Percentiles rank a stretch among this genome's conserved stretches.
Conservation (phyloP, 768 basidiomycete genomes). For the Auriculariales sp. region DNA sequence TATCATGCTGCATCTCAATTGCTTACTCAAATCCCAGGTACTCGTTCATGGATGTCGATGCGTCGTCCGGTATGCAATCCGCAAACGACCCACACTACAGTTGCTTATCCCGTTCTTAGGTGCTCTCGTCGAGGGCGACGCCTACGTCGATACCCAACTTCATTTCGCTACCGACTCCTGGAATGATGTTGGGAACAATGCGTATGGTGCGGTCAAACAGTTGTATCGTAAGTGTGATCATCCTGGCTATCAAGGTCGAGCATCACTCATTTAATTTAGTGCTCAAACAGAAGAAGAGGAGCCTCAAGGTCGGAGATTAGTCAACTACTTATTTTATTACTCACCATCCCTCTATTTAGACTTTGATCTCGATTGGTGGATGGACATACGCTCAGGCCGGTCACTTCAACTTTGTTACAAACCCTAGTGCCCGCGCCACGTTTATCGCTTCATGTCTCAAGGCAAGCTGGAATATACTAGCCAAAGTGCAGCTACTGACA, state of each 20-base stretch:
- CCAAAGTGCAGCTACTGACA: not conserved
- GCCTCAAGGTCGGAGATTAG: too few species aligned
- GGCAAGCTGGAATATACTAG: constrained; percentile 15
- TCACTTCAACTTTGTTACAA: constrained; percentile 52
- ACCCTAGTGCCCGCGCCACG: constrained; percentile 30
- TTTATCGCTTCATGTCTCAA: constrained; percentile 50
- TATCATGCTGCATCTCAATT: constrained; percentile 46
- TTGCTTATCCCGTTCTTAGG: not conserved
- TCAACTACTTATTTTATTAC: too few species aligned
- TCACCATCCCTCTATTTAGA: too few species aligned
- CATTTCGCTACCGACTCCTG: not conserved
- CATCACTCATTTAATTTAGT: constrained; percentile 12
- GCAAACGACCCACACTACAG: not conserved
- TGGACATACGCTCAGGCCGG: constrained; percentile 61
- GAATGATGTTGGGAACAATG: constrained; percentile 58
- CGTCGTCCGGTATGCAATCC: constrained; percentile 38
- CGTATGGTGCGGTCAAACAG: constrained; percentile 28
- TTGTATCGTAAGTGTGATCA: not conserved
- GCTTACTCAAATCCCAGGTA: too few species aligned
- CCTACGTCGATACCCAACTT: not conserved
- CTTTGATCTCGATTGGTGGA: constrained; percentile 40
- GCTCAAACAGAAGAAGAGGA: not conserved
- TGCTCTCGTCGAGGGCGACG: not conserved
- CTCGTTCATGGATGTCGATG: constrained; percentile 58
- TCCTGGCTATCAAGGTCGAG: not conserved